Evolutionary conservation across 345 rosid genomes (phyloP), one percentile per base, ranked within the genome.

Genomic region (Garcia nutans): DNA sequence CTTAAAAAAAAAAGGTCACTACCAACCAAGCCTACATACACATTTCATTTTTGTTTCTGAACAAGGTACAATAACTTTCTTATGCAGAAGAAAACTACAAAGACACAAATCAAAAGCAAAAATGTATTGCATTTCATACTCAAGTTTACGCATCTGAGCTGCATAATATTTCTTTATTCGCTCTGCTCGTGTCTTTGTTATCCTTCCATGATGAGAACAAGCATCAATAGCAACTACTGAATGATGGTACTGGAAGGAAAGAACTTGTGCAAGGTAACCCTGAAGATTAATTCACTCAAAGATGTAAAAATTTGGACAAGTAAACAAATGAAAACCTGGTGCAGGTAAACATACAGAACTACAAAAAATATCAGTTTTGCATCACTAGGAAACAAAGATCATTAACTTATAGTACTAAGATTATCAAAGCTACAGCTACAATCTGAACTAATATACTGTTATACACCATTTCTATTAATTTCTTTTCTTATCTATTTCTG

Each of bases 241-340:
- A 65, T 88, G 97, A 66, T 80, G 84, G 80, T 88, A 90, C 72
- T 94, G 91, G 79, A 92, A 92, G 60, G 97, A 89, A 81, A 94
- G 92, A 74, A 92, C 99, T 85, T 95, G 97, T 0, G 97, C 88
- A 74, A 95, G 97, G 83, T 92, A 92, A 74, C 97, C 97, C 97
- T 92, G 83, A 12, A 71, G 23, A 69, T 61, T 68, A 74, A 55
- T 55, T 75, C 71, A 71, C 72, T 81, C 73, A 81, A 70, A 28
- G 72, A 70, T 47, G 13, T 44, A 68, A 68, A 56, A 59, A 28
- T 45, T 61, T 50, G 17, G 19, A 60, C 1, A 56, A 76, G 47
- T 33, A 68, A n/a, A 5, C 52, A 61, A 22, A 60, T 41, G 75
- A 50, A 54, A 50, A 52, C 28, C 23, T 41, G 50, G 64, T 28